These are phyloP conservation scores for Daldinia sp. DNA, from an alignment of 2,329 filamentous ascomycete species.

Conservation along the genomic window DNA sequence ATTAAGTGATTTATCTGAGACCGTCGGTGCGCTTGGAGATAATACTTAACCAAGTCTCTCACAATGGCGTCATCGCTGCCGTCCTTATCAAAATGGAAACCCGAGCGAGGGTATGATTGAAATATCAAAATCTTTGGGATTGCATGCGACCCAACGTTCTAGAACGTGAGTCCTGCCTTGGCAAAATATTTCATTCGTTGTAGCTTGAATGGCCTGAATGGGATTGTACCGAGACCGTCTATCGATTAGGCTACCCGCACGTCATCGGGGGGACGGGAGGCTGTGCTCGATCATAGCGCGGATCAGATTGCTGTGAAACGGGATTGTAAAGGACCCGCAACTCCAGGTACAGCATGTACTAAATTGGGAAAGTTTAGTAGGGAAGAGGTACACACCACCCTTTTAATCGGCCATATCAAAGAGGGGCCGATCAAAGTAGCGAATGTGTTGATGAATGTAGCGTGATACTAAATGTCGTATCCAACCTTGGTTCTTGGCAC, in stretches of 20 bases:
- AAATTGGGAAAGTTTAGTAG: too few relatives aligned
- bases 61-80: too few relatives aligned
- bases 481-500: not conserved
- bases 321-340: not conserved
- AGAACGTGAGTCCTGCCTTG: not conserved
- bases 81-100: not conserved
- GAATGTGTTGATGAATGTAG: too few relatives aligned
- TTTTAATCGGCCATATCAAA: not conserved
- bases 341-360: not conserved
- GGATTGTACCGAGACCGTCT: not conserved
- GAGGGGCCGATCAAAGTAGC: not conserved
- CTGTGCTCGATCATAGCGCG: not conserved
- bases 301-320: conserved; percentile 3
- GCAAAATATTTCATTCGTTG: not conserved
- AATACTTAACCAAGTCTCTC: too few relatives aligned
- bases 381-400: not conserved
- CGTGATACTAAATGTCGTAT: not conserved
- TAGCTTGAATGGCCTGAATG: not conserved
- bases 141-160: not conserved
- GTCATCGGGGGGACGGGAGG: not conserved
- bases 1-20: too few relatives aligned
- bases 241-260: conserved; percentile 3
- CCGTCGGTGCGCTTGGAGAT: too few relatives aligned
- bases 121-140: not conserved
- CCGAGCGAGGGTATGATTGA: not conserved